Evolutionary conservation across 345 rosid genomes (phyloP), one percentile per base, ranked within the genome.

Genomic region (Eucalyptus sp.): DNA sequence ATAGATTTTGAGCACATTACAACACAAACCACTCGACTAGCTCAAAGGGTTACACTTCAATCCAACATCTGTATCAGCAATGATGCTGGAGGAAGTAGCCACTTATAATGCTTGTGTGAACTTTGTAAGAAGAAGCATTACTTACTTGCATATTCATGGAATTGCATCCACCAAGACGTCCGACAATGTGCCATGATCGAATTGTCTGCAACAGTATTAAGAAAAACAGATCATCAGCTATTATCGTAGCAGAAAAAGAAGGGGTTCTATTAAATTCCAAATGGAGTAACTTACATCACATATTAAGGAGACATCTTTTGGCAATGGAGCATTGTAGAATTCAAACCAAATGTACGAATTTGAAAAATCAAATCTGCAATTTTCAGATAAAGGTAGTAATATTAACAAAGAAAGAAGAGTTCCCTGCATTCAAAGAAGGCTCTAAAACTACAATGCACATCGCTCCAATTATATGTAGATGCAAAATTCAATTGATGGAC

Each of bases 91-190:
- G 84, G 48, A 76, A 41, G 48, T 20, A 10, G 48, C 48, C 66
- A 7, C 62, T 25, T n/a, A 33, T 31, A 52, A 86, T 31, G 56
- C 66, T 17, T 58, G 66, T 33, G 43, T 33, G 64, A n/a, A 43
- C 17, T 71, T 37, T 8, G 3, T 76, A 46, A 51, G 41, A 29
- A n/a, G 15, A 58, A 90, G 9, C 43, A 88, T 33, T 76, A 66
- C 87, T 89, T 93, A 96, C 99, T 92, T 98, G 99, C 98, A 98
- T 96, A 92, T 98, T 98, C 99, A 98, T 94, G 92, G 99, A 93
- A 91, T 96, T 96, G 94, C 96, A 96, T 88, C 99, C 99, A 91
- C 99, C 99, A 90, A 98, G 99, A 62, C 97, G 96, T 88, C 99
- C 99, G 87, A 96, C 93, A 89, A 97, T 95, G 93, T 96, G 96